Conservation (phyloP, 805 yeast genomes). For the Candida arabinofermentans region DNA sequence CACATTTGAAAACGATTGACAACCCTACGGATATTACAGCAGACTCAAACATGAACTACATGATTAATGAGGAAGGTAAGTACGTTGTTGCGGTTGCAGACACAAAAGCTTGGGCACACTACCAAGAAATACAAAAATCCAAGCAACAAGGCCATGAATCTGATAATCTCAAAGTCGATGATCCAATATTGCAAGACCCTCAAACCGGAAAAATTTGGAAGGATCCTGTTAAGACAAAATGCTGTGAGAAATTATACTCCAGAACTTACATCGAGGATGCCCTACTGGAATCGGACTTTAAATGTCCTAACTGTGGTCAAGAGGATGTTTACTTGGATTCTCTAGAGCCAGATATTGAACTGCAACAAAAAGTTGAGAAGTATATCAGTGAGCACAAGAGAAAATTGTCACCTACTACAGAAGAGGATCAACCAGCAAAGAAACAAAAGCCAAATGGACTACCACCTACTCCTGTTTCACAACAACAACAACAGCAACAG, state of each 20-base stretch:
- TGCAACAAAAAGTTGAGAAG: slow-evolving; percentile 49
- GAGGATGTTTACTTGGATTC: slow-evolving; percentile 76
- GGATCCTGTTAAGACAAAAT: slow-evolving; percentile 79
- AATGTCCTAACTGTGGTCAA: slow-evolving; percentile 81
- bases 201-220: slow-evolving; percentile 52
- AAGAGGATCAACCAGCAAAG: slow-evolving; percentile 7
- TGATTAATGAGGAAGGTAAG: slow-evolving; percentile 93
- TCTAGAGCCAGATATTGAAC: slow-evolving; percentile 56
- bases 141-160: slow-evolving; percentile 24
- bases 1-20: slow-evolving; percentile 81
- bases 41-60: slow-evolving; percentile 52
- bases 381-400: slow-evolving; percentile 38
- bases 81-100: slow-evolving; percentile 97
- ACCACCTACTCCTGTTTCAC: background rate
- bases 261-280: slow-evolving; percentile 59
- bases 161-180: slow-evolving; percentile 40
- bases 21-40: slow-evolving; percentile 60
- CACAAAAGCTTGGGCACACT: slow-evolving; percentile 82
- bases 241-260: slow-evolving; percentile 54
- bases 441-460: slow-evolving; percentile 16
- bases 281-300: slow-evolving; percentile 78
- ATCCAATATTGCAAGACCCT: slow-evolving; percentile 67
- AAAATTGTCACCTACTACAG: slow-evolving; percentile 10
- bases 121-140: slow-evolving; percentile 61
- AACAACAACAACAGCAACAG: background rate